These are phyloP conservation scores for Lactarius trivialis DNA, from an alignment of 768 basidiomycete species.

Conservation along the genomic window DNA sequence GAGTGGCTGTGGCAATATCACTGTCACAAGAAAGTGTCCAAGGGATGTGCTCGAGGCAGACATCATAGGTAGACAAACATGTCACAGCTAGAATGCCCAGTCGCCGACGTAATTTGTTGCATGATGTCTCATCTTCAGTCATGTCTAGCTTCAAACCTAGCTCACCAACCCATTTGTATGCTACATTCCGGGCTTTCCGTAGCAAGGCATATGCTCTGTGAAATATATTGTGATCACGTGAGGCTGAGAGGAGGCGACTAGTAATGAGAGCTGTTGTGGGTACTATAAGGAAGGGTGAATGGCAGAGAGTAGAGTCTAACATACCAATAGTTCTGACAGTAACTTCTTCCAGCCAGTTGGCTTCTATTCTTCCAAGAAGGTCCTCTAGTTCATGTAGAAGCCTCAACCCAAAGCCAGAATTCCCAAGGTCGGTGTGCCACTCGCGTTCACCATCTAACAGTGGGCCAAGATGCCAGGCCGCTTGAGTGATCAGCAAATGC, in stretches of 20 bases:
- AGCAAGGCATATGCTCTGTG: neutral
- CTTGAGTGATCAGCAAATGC: constrained; percentile 38
- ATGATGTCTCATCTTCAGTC: neutral
- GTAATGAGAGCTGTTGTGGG: neutral
- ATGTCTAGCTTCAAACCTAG: neutral
- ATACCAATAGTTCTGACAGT: neutral
- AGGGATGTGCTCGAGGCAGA: neutral
- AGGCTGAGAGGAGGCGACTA: neutral
- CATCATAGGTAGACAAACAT: neutral
- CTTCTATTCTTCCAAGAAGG: constrained; percentile 32
- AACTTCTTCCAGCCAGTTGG: constrained; percentile 34
- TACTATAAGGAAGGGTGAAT: too few species aligned
- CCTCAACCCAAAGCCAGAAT: constrained; percentile 30
- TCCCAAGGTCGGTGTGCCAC: constrained; percentile 37
- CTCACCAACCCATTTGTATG: neutral
- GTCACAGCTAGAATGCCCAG: constrained; percentile 1
- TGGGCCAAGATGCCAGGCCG: constrained; percentile 38
- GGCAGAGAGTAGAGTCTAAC: neutral
- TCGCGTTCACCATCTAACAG: constrained; percentile 14
- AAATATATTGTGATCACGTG: neutral
- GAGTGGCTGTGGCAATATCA: neutral
- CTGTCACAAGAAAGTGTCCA: neutral
- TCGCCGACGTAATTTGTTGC: neutral
- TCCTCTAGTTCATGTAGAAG: constrained; percentile 34
- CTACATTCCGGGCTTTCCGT: neutral